Conservation (phyloP, 2,329 filamentous ascomycete genomes). For the Tolypocladium album region DNA sequence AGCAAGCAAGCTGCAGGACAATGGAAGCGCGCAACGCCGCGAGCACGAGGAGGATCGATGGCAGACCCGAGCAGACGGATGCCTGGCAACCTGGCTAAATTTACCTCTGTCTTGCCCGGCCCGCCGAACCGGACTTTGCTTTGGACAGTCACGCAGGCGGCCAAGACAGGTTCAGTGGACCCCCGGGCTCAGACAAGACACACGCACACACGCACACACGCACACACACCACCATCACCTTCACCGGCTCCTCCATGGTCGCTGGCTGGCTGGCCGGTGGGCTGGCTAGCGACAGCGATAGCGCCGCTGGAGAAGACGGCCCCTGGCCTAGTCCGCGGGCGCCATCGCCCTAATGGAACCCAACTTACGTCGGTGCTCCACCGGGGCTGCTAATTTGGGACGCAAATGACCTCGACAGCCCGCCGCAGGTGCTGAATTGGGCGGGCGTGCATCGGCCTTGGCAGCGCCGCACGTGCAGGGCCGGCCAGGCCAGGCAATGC, state of each 20-base stretch:
- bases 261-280: too few species aligned
- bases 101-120: background rate
- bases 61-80: background rate
- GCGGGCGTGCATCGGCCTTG: background rate
- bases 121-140: background rate
- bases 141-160: background rate
- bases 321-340: background rate
- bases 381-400: background rate
- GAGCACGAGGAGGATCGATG: background rate
- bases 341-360: background rate
- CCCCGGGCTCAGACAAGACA: background rate
- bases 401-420: background rate
- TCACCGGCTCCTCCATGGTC: background rate
- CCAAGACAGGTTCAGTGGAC: background rate
- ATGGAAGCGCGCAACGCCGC: background rate
- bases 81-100: too few species aligned
- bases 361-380: background rate
- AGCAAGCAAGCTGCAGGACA: background rate
- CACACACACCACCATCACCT: too few species aligned
- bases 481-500: background rate
- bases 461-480: background rate
- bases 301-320: background rate
- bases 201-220: background rate
- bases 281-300: too few species aligned
- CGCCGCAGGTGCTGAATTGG: background rate